Base-by-base conservation (phyloP, 2,329 filamentous ascomycete genomes). In the Pyrenophora teres region DNA sequence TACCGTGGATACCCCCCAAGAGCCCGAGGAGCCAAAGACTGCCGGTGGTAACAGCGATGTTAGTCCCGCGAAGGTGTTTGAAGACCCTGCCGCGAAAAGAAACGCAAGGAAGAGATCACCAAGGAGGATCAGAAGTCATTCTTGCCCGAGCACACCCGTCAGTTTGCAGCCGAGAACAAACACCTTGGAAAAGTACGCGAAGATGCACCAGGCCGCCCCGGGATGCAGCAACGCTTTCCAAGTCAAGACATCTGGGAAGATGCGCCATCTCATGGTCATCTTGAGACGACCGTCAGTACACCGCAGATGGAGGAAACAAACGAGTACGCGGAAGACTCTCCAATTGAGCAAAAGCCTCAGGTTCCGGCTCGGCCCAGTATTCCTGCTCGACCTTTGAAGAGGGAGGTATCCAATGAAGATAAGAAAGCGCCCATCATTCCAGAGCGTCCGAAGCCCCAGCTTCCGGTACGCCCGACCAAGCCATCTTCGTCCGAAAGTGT, bases 161-260 rank as follows among this genome's bases (percentile, higher is more conserved):
- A 72, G 2, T 89, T 90, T 70, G 87, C 87, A 19, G 57, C 47
- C 8, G 62, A 65, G 23, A 84, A 79, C 58, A 82, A 79, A 54
- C 83, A 83, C 61, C 76, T 85, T 58, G 79, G 81, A 43, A 77
- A 77, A 33, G 77, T 80, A 40, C 78, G 80, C 61, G 78, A 80
- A 52, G 65, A 68, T 9, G n/a, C 73, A 68, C 3, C 53, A 76
- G 81, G 61, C 15, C 75, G 74, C 10, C 79, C 87, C 18, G 78
- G 78, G 13, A 69, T 82, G 61, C 79, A 85, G 51, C 86, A 87
- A 44, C 85, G 91, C 10, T 97, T 97, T 72, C 93, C 93, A 0
- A 96, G 92, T 70, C 86, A 86, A 47, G 93, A 97, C 74, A 86
- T 97, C 36, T 97, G 93, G 93, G 93, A 97, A 76, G 93, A 97